Percentiles rank a stretch among this genome's conserved stretches.
Conservation (phyloP, 345 rosid genomes). For the Melastoma malabathricum region DNA sequence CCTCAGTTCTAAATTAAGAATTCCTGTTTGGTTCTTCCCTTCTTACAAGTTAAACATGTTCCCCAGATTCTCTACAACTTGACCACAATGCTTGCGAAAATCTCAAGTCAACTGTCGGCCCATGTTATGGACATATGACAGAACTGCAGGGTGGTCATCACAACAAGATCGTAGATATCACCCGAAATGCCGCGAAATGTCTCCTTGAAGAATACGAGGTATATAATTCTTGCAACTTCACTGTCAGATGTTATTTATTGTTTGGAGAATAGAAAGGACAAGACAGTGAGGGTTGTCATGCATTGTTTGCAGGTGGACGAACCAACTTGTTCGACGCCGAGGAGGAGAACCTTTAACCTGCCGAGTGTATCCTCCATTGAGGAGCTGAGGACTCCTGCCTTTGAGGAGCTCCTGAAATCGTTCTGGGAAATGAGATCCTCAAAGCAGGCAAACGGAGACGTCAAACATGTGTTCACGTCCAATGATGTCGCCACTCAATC, state of each 20-base stretch:
- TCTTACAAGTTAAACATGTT: neutral
- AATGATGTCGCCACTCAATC: conserved; percentile 50
- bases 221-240: conserved; percentile 8
- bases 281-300: neutral
- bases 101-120: conserved; percentile 70
- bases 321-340: conserved; percentile 86
- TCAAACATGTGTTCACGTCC: conserved; percentile 36
- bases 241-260: neutral
- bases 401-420: conserved; percentile 59
- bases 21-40: conserved; percentile 7
- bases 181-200: conserved; percentile 79
- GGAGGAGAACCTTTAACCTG: conserved; percentile 60
- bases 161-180: conserved; percentile 69
- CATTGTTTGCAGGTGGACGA: conserved; percentile 54
- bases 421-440: conserved; percentile 56
- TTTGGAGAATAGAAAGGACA: neutral
- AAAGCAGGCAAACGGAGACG: conserved; percentile 67
- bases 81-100: conserved; percentile 78
- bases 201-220: conserved; percentile 78
- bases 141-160: conserved; percentile 79
- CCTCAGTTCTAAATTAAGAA: neutral
- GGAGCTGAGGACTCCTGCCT: conserved; percentile 78
- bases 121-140: conserved; percentile 66
- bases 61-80: conserved; percentile 76
- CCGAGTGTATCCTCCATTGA: conserved; percentile 69